Evolutionary conservation across 2,329 filamentous ascomycete genomes (phyloP), one percentile per base, ranked within the genome.

Genomic region (Alternaria tenuissima): DNA sequence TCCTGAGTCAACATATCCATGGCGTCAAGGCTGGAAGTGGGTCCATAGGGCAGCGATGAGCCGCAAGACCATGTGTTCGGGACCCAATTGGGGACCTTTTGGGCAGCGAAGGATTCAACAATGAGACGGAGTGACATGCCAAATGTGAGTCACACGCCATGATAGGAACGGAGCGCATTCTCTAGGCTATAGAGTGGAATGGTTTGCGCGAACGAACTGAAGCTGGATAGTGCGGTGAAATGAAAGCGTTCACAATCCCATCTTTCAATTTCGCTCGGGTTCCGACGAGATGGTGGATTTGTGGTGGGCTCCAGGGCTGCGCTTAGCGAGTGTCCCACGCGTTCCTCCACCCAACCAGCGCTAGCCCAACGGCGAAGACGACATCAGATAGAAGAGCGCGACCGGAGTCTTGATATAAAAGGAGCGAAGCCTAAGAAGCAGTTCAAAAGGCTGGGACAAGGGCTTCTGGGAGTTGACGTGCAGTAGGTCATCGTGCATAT

Each of bases 1-100:
- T 66, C 47, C 49, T 63, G 64, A 61, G 59, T 49, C 57, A 49
- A 59, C 46, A 57, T 59, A 62, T 62, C 51, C 57, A 46, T 46
- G 49, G 64, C 61, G 51, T 59, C 63, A 64, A 57, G 54, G 64
- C 66, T 58, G 63, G 43, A 68, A 52, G 69, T 72, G 69, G 69
- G 65, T 55, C 68, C 60, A 62, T 69, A 71, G 64, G 69, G 69
- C 69, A 71, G 67, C 65, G 54, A 67, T 68, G 68, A 70, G 67
- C 67, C 66, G 61, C 65, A 64, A 61, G 55, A 52, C 49, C 53
- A 48, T 54, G 55, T 55, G 53, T 34, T 52, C 46, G 69, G 68
- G 68, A 69, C 67, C 69, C 69, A 71, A 72, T 66, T 57, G 69
- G 56, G 61, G 49, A 42, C 32, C 16, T 42, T 62, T 72, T 65